phyloP scores from a whole-genome alignment of 371 early-diverging fungal species.

The Mortierella sp. region DNA sequence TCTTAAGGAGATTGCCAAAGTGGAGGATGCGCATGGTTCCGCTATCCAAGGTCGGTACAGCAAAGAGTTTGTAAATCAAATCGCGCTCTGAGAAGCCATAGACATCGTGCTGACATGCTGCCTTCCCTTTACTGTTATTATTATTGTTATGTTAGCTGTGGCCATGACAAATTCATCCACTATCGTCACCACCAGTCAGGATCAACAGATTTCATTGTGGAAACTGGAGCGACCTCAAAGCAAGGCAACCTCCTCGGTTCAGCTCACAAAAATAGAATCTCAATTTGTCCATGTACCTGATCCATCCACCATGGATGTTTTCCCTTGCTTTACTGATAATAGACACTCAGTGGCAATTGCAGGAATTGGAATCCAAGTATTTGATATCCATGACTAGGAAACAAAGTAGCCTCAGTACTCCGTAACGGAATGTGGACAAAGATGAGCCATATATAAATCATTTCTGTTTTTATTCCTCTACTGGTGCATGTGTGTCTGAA shows the following conservation, averaged over 20 bases:
- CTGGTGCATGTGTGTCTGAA: too few relatives aligned
- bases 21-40: constrained; percentile 64
- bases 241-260: constrained; percentile 9
- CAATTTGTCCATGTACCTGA: constrained; percentile 69
- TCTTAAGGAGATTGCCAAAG: constrained; percentile 42
- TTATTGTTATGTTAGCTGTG: constrained; percentile 47
- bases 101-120: not conserved
- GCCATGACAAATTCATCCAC: constrained; percentile 43
- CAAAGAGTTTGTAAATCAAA: too few relatives aligned
- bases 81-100: too few relatives aligned
- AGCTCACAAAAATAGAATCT: constrained; percentile 50
- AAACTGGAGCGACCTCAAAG: constrained; percentile 25
- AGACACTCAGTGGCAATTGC: constrained; percentile 56
- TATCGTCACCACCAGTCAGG: constrained; percentile 62
- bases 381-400: constrained; percentile 26
- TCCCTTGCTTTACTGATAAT: constrained; percentile 12
- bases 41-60: constrained; percentile 60
- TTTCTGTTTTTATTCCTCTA: too few relatives aligned
- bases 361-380: constrained; percentile 63
- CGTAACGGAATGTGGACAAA: too few relatives aligned
- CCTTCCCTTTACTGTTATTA: not conserved
- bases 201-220: constrained; percentile 69
- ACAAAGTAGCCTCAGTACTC: too few relatives aligned
- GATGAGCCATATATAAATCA: too few relatives aligned
- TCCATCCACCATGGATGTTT: constrained; percentile 66